These are phyloP conservation scores for Macrophomina pseudophaseolina DNA, from an alignment of 2,329 filamentous ascomycete species.

Conservation along the genomic window DNA sequence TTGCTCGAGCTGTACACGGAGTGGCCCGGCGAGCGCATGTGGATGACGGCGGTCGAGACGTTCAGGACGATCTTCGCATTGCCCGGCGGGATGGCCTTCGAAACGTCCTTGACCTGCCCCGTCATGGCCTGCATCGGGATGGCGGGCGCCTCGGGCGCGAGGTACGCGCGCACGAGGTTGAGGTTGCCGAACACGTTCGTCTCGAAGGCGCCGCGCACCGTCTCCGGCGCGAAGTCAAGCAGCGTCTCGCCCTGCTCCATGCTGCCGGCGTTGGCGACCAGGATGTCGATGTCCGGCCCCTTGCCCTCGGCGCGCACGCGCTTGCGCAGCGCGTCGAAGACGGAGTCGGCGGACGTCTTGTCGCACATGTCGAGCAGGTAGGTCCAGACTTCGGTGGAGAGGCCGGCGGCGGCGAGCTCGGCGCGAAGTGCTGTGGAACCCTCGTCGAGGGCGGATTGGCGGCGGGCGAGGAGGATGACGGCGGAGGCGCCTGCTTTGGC, in stretches of 20 bases:
- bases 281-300: conserved; percentile 20
- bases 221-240: conserved; percentile 23
- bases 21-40: background rate
- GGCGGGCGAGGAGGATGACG: conserved; percentile 50
- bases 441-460: conserved; percentile 36
- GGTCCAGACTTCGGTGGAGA: conserved; percentile 9
- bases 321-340: conserved; percentile 23
- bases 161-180: conserved; percentile 30
- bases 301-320: conserved; percentile 6
- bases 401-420: background rate
- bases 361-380: conserved; percentile 25
- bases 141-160: conserved; percentile 25
- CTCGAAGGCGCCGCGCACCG: background rate
- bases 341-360: background rate
- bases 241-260: background rate
- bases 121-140: background rate
- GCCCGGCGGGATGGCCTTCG: background rate
- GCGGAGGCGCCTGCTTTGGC: conserved; percentile 45
- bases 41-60: conserved; percentile 12
- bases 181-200: conserved; percentile 29
- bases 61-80: conserved; percentile 10
- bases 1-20: conserved; percentile 28
- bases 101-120: background rate
- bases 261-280: conserved; percentile 27
- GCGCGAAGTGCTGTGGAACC: background rate